Percentiles rank a stretch among this genome's conserved stretches.
Evolutionary conservation across 148 eudicot species (phyloP).

Genomic region (Camellia sinensis): DNA sequence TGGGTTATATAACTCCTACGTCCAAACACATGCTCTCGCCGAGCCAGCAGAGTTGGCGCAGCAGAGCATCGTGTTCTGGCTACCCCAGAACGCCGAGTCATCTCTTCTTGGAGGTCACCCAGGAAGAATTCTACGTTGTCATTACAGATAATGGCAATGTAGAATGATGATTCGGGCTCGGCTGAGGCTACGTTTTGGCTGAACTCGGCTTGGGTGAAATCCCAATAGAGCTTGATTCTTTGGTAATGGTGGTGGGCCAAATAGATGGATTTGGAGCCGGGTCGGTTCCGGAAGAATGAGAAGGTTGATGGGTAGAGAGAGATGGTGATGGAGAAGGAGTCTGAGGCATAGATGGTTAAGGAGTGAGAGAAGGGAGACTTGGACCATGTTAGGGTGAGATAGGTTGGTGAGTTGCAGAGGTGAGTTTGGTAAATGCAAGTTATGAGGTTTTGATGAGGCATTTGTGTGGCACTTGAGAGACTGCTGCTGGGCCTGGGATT

Average conservation of each 20-base stretch:
- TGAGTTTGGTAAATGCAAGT: conserved; percentile 56
- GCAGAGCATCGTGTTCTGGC: neutral
- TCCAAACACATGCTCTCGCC: conserved; percentile 61
- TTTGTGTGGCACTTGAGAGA: conserved; percentile 8
- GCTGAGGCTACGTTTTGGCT: conserved; percentile 54
- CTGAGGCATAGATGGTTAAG: conserved; percentile 43
- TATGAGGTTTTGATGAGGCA: conserved; percentile 43
- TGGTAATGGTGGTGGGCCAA: conserved; percentile 16
- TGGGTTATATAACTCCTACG: conserved; percentile 36
- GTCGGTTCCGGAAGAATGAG: conserved; percentile 40
- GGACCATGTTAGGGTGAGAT: conserved; percentile 62
- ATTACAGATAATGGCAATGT: conserved; percentile 38
- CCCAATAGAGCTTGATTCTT: conserved; percentile 49
- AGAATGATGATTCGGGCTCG: conserved; percentile 49
- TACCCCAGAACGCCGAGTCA: conserved; percentile 30
- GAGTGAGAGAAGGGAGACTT: conserved; percentile 47
- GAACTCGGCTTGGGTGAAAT: conserved; percentile 47
- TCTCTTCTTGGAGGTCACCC: conserved; percentile 41
- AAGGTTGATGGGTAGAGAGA: conserved; percentile 41
- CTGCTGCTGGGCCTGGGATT: conserved; percentile 42
- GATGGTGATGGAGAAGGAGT: conserved; percentile 45
- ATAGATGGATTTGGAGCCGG: conserved; percentile 44
- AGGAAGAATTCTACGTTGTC: conserved; percentile 40
- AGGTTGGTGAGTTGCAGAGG: conserved; percentile 35
- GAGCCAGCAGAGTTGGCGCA: conserved; percentile 29